phyloP scores from a whole-genome alignment of 306 rosid genomes.

The Sophora flavescens region DNA sequence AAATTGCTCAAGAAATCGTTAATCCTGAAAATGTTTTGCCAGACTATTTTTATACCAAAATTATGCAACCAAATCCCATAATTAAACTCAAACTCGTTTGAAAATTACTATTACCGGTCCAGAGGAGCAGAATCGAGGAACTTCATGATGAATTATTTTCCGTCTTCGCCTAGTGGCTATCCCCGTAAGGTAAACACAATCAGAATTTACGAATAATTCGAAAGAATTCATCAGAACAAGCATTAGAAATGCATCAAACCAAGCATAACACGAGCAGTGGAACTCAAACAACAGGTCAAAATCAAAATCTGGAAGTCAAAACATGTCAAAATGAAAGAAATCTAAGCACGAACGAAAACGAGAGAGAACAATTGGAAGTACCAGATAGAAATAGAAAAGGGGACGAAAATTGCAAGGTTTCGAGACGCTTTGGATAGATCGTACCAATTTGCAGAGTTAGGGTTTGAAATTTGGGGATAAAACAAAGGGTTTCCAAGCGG shows the following conservation, averaged over 20 bases:
- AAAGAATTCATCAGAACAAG: neutral
- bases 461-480: constrained; percentile 45
- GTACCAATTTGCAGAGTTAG: constrained; percentile 8
- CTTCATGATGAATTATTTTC: constrained; percentile 62
- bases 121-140: constrained; percentile 83
- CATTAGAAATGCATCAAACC: neutral
- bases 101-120: constrained; percentile 69
- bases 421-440: constrained; percentile 16
- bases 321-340: constrained; percentile 21
- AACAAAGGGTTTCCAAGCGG: constrained; percentile 29
- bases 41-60: neutral
- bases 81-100: constrained; percentile 19
- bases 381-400: constrained; percentile 25
- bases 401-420: neutral
- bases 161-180: constrained; percentile 14
- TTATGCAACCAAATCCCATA: constrained; percentile 3
- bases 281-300: neutral
- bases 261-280: neutral
- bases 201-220: neutral
- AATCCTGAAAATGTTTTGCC: constrained; percentile 55
- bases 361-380: constrained; percentile 10
- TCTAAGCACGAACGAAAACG: neutral
- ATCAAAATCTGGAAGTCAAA: constrained; percentile 6
- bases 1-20: constrained; percentile 75
- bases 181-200: constrained; percentile 35